A percentile compares a stretch with the other conserved stretches of the same genome.
Evolutionary conservation across 495 filamentous ascomycete genomes (phyloP).

Genomic region (Tuber borchii): DNA sequence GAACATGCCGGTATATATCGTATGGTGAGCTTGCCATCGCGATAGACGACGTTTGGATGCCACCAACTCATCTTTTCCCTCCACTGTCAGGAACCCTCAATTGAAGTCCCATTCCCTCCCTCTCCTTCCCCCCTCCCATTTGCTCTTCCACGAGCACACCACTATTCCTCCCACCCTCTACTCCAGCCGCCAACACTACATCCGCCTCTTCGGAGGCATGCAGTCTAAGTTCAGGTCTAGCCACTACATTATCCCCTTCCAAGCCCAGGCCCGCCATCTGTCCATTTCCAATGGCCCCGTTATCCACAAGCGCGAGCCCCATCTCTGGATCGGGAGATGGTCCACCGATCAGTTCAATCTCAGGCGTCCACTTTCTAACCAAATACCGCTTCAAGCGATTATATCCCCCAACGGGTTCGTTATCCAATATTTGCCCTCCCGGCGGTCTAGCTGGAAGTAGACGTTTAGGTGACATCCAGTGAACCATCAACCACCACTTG

Average conservation of each 20-base stretch:
- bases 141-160: constrained; percentile 51
- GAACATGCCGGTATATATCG: not conserved
- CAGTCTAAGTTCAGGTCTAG: constrained; percentile 25
- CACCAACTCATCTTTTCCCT: constrained; percentile 10
- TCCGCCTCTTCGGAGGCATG: constrained; percentile 10
- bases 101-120: not conserved
- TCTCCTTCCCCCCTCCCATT: constrained; percentile 32
- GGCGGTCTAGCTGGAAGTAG: not conserved
- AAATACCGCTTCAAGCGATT: constrained; percentile 47
- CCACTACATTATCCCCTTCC: constrained; percentile 35
- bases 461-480: constrained; percentile 44
- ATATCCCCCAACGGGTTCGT: constrained; percentile 39
- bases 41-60: constrained; percentile 6
- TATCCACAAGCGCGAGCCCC: constrained; percentile 17
- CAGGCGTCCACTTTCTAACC: constrained; percentile 46
- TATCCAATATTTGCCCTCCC: constrained; percentile 33
- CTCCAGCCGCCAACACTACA: constrained; percentile 7
- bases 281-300: constrained; percentile 16
- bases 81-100: constrained; percentile 15
- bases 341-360: constrained; percentile 28
- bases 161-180: constrained; percentile 39
- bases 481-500: constrained; percentile 48
- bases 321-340: constrained; percentile 22
- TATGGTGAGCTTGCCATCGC: not conserved
- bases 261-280: constrained; percentile 24